Percentiles rank a stretch among this genome's conserved stretches.
These are phyloP conservation scores for Ophiocordyceps camponoti-leonardi DNA, from an alignment of 2,329 filamentous ascomycete species.

Conservation along the genomic window DNA sequence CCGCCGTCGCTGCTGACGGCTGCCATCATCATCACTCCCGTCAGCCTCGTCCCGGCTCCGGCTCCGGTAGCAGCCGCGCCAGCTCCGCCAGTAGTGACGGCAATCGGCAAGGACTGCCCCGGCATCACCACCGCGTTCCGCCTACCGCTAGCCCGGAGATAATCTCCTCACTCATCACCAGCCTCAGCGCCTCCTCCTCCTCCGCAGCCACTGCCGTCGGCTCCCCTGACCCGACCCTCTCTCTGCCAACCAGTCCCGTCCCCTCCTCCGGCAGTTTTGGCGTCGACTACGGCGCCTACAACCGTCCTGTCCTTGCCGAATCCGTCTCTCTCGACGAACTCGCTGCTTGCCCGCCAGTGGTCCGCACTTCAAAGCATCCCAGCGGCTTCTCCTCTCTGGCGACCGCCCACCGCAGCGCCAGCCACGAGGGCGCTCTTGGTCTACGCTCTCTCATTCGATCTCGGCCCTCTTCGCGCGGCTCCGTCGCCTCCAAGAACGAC, in stretches of 20 bases:
- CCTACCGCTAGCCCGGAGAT: slow-evolving; percentile 25
- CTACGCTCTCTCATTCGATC: slow-evolving; percentile 45
- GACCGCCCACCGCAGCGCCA: slow-evolving; percentile 34
- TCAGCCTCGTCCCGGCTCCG: slow-evolving; percentile 1
- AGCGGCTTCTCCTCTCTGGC: slow-evolving; percentile 58
- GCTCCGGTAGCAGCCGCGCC: slow-evolving; percentile 1
- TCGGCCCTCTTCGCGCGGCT: slow-evolving; percentile 42
- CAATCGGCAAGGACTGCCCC: neutral
- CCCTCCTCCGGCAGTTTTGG: slow-evolving; percentile 7
- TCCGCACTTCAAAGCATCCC: slow-evolving; percentile 67
- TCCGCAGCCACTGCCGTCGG: neutral
- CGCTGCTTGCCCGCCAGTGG: slow-evolving; percentile 49
- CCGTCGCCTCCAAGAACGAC: slow-evolving; percentile 35
- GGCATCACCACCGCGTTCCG: slow-evolving; percentile 20
- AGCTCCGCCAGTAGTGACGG: slow-evolving; percentile 1
- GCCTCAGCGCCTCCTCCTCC: neutral
- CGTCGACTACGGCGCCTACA: slow-evolving; percentile 6
- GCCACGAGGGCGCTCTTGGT: slow-evolving; percentile 31
- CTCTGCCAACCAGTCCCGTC: slow-evolving; percentile 7
- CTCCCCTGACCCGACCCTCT: neutral
- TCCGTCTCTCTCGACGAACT: slow-evolving; percentile 37
- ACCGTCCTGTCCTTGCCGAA: slow-evolving; percentile 9
- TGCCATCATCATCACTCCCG: neutral
- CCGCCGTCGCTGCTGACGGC: neutral
- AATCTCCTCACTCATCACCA: slow-evolving; percentile 1